Conservation (phyloP, 1,139 yeast genomes). For the Pneumocystis canis region DNA sequence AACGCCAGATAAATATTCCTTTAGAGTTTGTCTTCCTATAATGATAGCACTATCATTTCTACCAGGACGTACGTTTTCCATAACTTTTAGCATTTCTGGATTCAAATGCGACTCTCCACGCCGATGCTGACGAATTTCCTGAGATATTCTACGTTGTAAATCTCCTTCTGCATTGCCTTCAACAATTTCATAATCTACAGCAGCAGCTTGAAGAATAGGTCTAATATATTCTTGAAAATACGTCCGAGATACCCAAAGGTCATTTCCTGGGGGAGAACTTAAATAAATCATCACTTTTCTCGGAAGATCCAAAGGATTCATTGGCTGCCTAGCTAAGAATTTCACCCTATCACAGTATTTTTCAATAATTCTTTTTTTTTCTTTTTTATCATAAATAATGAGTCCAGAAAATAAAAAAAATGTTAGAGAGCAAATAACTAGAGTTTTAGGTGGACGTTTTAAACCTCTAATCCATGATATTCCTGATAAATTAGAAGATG, state of each 20-base stretch:
- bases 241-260: conserved; percentile 56
- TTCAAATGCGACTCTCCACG: conserved; percentile 18
- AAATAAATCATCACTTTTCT: conserved; percentile 68
- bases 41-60: conserved; percentile 59
- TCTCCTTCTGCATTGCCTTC: conserved; percentile 74
- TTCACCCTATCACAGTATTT: conserved; percentile 53
- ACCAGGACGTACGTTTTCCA: conserved; percentile 10
- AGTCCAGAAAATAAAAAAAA: conserved; percentile 56
- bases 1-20: conserved; percentile 77
- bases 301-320: conserved; percentile 39
- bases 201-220: conserved; percentile 75
- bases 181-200: conserved; percentile 69
- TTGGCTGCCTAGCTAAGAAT: conserved; percentile 30
- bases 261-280: conserved; percentile 95
- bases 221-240: conserved; percentile 64
- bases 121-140: conserved; percentile 60
- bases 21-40: conserved; percentile 89
- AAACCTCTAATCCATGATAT: neutral
- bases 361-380: conserved; percentile 51
- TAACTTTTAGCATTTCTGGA: neutral
- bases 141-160: conserved; percentile 68
- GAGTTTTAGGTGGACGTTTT: conserved; percentile 68
- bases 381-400: conserved; percentile 58
- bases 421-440: conserved; percentile 80
- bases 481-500: neutral